Percentiles rank a stretch among this genome's conserved stretches.
Conservation (phyloP, 306 rosid genomes). For the Lathyrus tuberosus region DNA sequence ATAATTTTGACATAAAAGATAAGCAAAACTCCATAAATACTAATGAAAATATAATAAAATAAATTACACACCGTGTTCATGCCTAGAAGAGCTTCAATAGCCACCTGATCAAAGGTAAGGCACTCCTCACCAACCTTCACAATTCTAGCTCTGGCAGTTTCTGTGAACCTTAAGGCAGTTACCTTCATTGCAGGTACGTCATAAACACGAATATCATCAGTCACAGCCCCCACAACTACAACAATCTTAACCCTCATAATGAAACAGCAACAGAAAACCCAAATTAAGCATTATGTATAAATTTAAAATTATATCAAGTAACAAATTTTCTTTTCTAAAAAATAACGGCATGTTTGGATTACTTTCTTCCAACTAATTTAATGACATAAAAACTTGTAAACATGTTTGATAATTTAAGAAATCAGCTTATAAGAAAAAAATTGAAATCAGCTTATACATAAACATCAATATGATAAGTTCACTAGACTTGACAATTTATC, state of each 20-base stretch:
- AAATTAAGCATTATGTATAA: not conserved
- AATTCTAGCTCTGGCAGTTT: conserved; percentile 71
- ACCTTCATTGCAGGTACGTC: conserved; percentile 61
- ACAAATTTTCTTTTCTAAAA: not conserved
- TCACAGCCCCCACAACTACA: conserved; percentile 61
- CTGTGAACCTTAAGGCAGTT: conserved; percentile 70
- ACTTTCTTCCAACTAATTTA: not conserved
- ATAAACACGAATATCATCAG: conserved; percentile 57
- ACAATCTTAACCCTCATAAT: conserved; percentile 58
- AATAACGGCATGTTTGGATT: not conserved
- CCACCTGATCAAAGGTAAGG: conserved; percentile 61
- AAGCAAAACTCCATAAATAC: too few relatives aligned
- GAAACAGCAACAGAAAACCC: not conserved
- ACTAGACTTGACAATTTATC: too few relatives aligned
- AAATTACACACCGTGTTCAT: conserved; percentile 57
- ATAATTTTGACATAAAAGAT: too few relatives aligned
- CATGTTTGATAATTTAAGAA: too few relatives aligned
- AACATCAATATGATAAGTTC: too few relatives aligned
- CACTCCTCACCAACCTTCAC: conserved; percentile 78
- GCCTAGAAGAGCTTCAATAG: conserved; percentile 67
- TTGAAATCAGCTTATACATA: not conserved
- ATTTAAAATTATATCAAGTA: not conserved
- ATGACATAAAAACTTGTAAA: not conserved
- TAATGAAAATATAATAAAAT: too few relatives aligned
- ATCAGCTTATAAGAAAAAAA: too few relatives aligned